Conservation (phyloP, 371 early-diverging fungal species). For the Apophysomyces trapeziformis region DNA sequence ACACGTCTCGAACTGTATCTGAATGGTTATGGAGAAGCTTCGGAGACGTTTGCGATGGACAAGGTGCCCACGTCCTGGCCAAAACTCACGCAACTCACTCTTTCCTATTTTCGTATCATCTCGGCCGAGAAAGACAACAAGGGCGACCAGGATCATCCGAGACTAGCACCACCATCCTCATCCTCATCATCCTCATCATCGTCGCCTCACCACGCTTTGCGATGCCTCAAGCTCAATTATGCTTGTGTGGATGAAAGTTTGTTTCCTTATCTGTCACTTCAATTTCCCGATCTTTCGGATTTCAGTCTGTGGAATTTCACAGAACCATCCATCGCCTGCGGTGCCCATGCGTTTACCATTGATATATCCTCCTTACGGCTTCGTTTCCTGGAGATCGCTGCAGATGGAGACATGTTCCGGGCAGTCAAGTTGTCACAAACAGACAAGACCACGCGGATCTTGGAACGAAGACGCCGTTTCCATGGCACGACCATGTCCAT, state of each 20-base stretch:
- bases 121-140: background rate
- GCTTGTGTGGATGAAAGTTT: background rate
- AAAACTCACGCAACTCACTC: background rate
- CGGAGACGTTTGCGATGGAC: background rate
- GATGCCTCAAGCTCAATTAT: background rate
- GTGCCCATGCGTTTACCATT: background rate
- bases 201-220: background rate
- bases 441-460: background rate
- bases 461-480: background rate
- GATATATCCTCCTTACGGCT: background rate
- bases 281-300: background rate
- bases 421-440: background rate
- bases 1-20: slow-evolving; percentile 2
- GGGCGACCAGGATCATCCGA: background rate
- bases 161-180: background rate
- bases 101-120: background rate
- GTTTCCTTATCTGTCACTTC: background rate
- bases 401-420: background rate
- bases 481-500: background rate
- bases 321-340: background rate
- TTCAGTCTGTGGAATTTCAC: background rate
- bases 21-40: background rate
- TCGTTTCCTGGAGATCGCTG: background rate
- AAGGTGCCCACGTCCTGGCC: background rate
- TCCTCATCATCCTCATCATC: too few species aligned